These are phyloP conservation scores for Pseudomassariella vexata DNA, from an alignment of 2,329 filamentous ascomycete species.

Conservation along the genomic window DNA sequence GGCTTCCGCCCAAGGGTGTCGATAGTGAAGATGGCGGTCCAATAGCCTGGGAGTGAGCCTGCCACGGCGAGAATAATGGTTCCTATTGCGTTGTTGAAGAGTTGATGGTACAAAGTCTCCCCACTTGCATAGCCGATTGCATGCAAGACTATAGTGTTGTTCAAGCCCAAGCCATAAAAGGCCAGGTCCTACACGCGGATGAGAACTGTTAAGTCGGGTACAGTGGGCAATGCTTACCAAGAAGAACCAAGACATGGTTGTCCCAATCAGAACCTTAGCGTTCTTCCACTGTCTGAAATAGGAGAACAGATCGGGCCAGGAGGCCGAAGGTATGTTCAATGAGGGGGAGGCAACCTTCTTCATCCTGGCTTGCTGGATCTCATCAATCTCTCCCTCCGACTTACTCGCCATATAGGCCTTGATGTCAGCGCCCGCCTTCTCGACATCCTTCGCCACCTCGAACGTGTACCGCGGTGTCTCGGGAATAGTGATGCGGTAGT, in stretches of 20 bases:
- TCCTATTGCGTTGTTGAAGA: conserved; percentile 69
- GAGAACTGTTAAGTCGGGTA: not conserved
- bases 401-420: conserved; percentile 50
- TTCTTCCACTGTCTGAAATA: conserved; percentile 69
- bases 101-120: conserved; percentile 57
- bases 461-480: conserved; percentile 82
- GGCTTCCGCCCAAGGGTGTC: conserved; percentile 74
- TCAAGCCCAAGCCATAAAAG: conserved; percentile 68
- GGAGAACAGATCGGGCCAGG: conserved; percentile 58
- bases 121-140: conserved; percentile 67
- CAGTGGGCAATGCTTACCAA: conserved; percentile 35
- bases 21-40: conserved; percentile 66
- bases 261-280: conserved; percentile 66
- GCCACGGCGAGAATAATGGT: conserved; percentile 74
- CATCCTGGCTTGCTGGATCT: conserved; percentile 43
- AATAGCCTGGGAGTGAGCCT: conserved; percentile 75
- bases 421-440: conserved; percentile 70
- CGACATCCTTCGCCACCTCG: conserved; percentile 68
- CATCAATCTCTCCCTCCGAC: conserved; percentile 41
- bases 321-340: conserved; percentile 61
- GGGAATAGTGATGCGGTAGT: conserved; percentile 79
- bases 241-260: conserved; percentile 77
- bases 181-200: conserved; percentile 49
- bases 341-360: conserved; percentile 45
- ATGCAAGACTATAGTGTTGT: conserved; percentile 64